A percentile compares a stretch with the other conserved stretches of the same genome.
These are phyloP conservation scores for Sutorius australiensis DNA, from an alignment of 768 basidiomycete genomes.

Conservation along the genomic window DNA sequence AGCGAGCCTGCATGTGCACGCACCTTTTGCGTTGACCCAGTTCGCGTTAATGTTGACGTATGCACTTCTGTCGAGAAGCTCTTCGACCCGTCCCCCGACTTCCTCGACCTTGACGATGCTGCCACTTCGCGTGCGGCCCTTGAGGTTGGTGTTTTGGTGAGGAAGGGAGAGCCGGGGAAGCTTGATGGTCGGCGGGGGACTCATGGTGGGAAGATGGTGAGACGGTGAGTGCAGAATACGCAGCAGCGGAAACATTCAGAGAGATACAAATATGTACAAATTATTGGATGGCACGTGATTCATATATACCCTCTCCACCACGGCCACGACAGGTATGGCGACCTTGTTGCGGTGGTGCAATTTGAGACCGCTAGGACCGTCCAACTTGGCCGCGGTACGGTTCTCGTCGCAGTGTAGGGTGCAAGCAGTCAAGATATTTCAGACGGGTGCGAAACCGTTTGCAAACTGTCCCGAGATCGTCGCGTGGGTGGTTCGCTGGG, in stretches of 20 bases:
- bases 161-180: constrained; percentile 44
- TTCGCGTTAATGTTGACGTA: constrained; percentile 85
- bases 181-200: constrained; percentile 50
- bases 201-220: constrained; percentile 35
- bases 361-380: constrained; percentile 53
- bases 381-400: constrained; percentile 64
- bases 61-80: constrained; percentile 72
- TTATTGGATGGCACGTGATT: constrained; percentile 16
- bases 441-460: constrained; percentile 63
- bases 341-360: constrained; percentile 70
- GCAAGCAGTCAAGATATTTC: constrained; percentile 65
- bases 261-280: constrained; percentile 17
- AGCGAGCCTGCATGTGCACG: constrained; percentile 2
- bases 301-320: neutral
- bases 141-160: constrained; percentile 30
- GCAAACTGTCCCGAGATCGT: constrained; percentile 53
- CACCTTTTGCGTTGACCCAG: constrained; percentile 94
- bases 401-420: constrained; percentile 66
- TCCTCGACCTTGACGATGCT: constrained; percentile 86
- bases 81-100: constrained; percentile 70
- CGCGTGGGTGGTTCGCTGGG: constrained; percentile 44
- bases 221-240: neutral
- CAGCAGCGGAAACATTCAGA: neutral
- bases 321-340: neutral
- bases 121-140: constrained; percentile 55